These are phyloP conservation scores for Scorias spongiosa DNA, from an alignment of 2,329 filamentous ascomycete genomes.

Conservation along the genomic window DNA sequence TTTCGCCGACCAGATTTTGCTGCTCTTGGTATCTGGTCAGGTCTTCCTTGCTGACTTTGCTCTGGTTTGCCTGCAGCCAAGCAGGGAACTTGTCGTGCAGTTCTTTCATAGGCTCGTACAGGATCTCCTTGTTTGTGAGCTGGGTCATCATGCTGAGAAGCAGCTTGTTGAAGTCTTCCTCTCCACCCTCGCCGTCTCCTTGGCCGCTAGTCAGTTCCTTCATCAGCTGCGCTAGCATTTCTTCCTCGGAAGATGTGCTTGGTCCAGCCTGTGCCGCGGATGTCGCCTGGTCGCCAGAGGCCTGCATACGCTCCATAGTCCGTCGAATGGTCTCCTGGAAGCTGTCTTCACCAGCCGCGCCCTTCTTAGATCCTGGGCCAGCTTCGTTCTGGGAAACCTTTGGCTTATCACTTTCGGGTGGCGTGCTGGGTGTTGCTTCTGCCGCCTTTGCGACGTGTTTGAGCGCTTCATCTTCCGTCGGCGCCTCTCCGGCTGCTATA, in stretches of 20 bases:
- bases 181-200: slow-evolving; percentile 38
- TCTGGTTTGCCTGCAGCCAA: slow-evolving; percentile 71
- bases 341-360: slow-evolving; percentile 28
- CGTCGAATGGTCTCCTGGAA: slow-evolving; percentile 88
- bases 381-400: neutral
- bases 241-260: slow-evolving; percentile 43
- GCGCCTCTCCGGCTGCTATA: slow-evolving; percentile 35
- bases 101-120: slow-evolving; percentile 99
- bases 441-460: slow-evolving; percentile 19
- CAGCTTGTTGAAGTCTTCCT: slow-evolving; percentile 89
- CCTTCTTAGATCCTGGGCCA: neutral
- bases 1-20: slow-evolving; percentile 63
- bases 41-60: slow-evolving; percentile 54
- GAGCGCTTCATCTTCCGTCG: slow-evolving; percentile 16
- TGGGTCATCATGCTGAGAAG: slow-evolving; percentile 98
- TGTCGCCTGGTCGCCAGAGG: slow-evolving; percentile 71
- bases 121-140: slow-evolving; percentile 91
- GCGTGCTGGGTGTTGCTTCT: slow-evolving; percentile 11
- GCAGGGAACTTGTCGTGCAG: slow-evolving; percentile 79
- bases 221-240: slow-evolving; percentile 82
- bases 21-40: slow-evolving; percentile 69
- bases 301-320: slow-evolving; percentile 94
- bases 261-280: slow-evolving; percentile 56
- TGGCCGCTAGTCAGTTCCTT: slow-evolving; percentile 65
- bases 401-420: slow-evolving; percentile 8